Evolutionary conservation across 139 green algal species (phyloP), one percentile per base, ranked within the genome.

Genomic region (Mychonastes homosphaera): DNA sequence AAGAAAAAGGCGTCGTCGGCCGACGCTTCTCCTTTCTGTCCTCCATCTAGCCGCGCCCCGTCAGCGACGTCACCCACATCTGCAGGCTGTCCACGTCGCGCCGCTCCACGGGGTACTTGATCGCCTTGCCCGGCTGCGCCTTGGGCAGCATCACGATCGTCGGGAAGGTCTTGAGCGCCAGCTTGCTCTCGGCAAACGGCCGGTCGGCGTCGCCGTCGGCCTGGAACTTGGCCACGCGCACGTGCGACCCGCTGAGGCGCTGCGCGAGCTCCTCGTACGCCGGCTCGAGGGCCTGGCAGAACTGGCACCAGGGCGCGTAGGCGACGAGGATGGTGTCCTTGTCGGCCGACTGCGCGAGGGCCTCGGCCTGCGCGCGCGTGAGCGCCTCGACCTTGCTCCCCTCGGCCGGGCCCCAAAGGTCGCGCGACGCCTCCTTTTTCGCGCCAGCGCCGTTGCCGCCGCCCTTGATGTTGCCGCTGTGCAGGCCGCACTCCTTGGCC

Each of bases 401-500:
- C 26, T 36, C 59, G 19, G 34, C 48, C n/a, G n/a, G n/a, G 8
- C 39, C 46, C 75, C 78, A 90, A 51, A 90, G 73, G 72, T 94
- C 85, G 19, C 70, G 66, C 50, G 32, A 75, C 52, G 68, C 76
- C 48, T 76, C 72, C 8, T 41, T 62, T 34, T 77, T 78, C n/a
- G n/a, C n/a, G n/a, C n/a, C n/a, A n/a, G n/a, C n/a, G n/a, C n/a
- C n/a, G n/a, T n/a, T n/a, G n/a, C n/a, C n/a, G n/a, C n/a, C n/a
- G n/a, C n/a, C n/a, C 47, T 82, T 74, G 40, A 95, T 69, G 70
- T 95, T 95, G 69, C 88, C 88, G 29, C 62, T 83, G 80, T 98
- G 91, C 65, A 98, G 78, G 47, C 91, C 91, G 72, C 91, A 98
- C 83, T 98, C 91, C 81, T 98, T 95, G 34, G 65, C 77, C 75